phyloP scores from a whole-genome alignment of 2,329 filamentous ascomycete genomes.

The Xylariaceae sp. region DNA sequence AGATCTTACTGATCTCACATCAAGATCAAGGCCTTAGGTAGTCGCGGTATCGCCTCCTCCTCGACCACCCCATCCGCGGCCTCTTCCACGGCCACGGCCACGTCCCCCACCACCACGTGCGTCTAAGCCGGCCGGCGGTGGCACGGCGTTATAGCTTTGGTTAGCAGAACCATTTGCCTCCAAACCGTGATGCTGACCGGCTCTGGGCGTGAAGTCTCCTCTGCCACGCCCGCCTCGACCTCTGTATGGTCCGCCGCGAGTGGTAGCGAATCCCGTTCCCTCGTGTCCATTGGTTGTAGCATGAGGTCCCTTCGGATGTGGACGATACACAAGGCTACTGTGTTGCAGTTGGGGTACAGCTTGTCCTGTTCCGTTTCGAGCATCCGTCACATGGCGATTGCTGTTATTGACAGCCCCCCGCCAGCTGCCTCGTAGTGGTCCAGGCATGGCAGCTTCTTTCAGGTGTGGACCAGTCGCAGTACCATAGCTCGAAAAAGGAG shows the following conservation, averaged over 20 bases:
- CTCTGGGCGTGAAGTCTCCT: no score
- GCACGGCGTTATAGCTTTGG: conserved; percentile 51
- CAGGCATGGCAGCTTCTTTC: conserved; percentile 52
- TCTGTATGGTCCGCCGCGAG: conserved; percentile 22
- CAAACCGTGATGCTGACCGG: conserved; percentile 5
- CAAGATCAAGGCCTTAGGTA: conserved; percentile 6
- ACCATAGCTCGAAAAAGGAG: conserved; percentile 35
- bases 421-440: conserved; percentile 54
- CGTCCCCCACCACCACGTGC: conserved; percentile 33
- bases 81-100: conserved; percentile 21
- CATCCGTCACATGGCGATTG: conserved; percentile 35
- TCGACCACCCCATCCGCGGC: conserved; percentile 20
- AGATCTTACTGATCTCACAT: background rate
- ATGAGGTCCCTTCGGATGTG: conserved; percentile 24
- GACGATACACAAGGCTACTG: conserved; percentile 51
- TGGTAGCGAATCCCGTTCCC: conserved; percentile 25
- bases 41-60: conserved; percentile 11
- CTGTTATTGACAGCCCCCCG: conserved; percentile 52
- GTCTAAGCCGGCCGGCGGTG: conserved; percentile 57
- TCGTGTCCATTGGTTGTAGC: conserved; percentile 11
- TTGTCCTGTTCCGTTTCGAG: conserved; percentile 35
- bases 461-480: conserved; percentile 53
- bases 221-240: conserved; percentile 20
- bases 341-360: conserved; percentile 45
- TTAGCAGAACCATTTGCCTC: background rate